These are phyloP conservation scores for Linnemannia elongata DNA, from an alignment of 192 early-diverging fungal genomes.

Conservation along the genomic window DNA sequence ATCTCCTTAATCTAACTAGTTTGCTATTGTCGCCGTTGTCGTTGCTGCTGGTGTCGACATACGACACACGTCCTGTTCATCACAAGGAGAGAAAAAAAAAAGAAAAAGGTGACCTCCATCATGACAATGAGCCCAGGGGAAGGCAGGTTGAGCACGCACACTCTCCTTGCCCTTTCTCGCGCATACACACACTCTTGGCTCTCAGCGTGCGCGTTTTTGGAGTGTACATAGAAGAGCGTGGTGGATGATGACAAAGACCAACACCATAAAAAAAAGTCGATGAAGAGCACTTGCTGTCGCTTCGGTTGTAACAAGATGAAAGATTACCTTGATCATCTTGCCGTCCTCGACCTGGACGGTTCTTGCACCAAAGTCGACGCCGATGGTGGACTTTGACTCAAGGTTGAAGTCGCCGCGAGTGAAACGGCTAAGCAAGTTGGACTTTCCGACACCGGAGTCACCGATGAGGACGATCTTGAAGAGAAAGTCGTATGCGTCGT, in stretches of 20 bases:
- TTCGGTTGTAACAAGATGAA: conserved; percentile 67
- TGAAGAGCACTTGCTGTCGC: neutral
- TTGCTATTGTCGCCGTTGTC: neutral
- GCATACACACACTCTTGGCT: neutral
- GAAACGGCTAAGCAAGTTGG: conserved; percentile 83
- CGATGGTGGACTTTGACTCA: conserved; percentile 59
- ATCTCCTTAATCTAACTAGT: neutral
- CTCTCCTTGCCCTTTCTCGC: neutral
- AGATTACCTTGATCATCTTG: conserved; percentile 94
- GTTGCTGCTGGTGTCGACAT: no score
- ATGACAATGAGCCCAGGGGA: neutral
- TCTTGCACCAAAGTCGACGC: conserved; percentile 58
- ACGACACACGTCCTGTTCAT: neutral
- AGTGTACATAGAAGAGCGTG: neutral
- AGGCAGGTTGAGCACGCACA: neutral
- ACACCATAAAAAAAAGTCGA: neutral
- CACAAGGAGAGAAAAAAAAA: neutral
- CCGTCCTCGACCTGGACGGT: conserved; percentile 71
- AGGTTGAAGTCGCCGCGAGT: conserved; percentile 67
- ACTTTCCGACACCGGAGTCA: conserved; percentile 88
- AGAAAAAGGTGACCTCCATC: neutral
- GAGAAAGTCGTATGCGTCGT: conserved; percentile 80
- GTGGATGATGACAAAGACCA: neutral
- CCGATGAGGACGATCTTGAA: conserved; percentile 82
- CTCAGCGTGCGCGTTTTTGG: neutral